Evolutionary conservation across 441 rosid species (phyloP).

Genomic region (Pelargonium citronellum): DNA sequence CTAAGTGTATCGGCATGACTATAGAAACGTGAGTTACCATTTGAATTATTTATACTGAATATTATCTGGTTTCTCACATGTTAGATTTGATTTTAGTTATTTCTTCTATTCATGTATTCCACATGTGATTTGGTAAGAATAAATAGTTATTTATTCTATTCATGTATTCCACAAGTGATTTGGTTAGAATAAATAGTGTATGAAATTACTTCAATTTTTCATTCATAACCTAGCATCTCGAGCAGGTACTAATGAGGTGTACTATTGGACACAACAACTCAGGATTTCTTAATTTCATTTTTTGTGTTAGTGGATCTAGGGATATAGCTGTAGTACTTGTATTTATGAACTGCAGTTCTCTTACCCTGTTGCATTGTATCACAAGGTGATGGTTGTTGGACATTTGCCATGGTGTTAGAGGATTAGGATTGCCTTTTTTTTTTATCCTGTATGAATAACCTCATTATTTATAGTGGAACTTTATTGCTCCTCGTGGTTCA

Average conservation of each 20-base stretch:
- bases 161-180: neutral
- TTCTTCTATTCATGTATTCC: conserved; percentile 3
- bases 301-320: neutral
- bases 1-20: conserved; percentile 98
- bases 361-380: neutral
- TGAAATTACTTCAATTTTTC: neutral
- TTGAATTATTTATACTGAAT: neutral
- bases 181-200: neutral
- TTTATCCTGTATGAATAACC: neutral
- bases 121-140: neutral
- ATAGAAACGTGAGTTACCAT: conserved; percentile 81
- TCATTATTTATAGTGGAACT: neutral
- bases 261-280: neutral
- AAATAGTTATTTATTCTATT: neutral
- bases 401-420: neutral
- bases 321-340: neutral
- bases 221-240: neutral
- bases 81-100: neutral
- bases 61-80: neutral
- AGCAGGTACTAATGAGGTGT: neutral
- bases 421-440: neutral
- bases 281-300: neutral
- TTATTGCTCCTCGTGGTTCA: conserved; percentile 5
- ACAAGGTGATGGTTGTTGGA: neutral
- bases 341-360: neutral